Evolutionary conservation across 2,329 filamentous ascomycete genomes (phyloP).

Genomic region (Emmonsia crescens): DNA sequence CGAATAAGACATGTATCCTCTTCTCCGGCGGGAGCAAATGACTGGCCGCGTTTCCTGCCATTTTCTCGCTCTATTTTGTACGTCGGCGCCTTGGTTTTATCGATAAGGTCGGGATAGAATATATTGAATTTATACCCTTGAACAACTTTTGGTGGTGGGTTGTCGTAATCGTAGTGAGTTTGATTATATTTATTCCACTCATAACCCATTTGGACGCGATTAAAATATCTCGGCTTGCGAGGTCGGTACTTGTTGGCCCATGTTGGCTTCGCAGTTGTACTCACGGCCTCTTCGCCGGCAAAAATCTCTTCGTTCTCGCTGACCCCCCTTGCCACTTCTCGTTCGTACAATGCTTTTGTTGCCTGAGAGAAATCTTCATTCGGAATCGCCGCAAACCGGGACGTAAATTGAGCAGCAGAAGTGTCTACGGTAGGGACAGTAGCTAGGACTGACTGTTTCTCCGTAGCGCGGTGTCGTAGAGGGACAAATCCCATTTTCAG

Average conservation of each 20-base stretch:
- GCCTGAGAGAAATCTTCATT: constrained; percentile 77
- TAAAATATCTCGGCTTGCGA: constrained; percentile 92
- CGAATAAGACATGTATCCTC: constrained; percentile 95
- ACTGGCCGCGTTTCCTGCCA: constrained; percentile 79
- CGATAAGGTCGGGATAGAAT: constrained; percentile 94
- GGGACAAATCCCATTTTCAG: constrained; percentile 59
- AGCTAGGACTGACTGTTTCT: constrained; percentile 24
- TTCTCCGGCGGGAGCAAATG: constrained; percentile 84
- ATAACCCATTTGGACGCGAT: constrained; percentile 96
- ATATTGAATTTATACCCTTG: constrained; percentile 99
- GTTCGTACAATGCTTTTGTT: constrained; percentile 80
- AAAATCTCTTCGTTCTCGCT: constrained; percentile 95
- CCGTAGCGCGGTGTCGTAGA: constrained; percentile 36
- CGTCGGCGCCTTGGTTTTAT: constrained; percentile 87
- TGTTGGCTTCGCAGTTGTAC: constrained; percentile 52
- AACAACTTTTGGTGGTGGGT: constrained; percentile 93
- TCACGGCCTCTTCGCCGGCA: constrained; percentile 72
- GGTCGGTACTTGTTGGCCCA: constrained; percentile 81
- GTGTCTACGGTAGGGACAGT: constrained; percentile 29
- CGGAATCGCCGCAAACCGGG: constrained; percentile 57
- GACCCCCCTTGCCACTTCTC: constrained; percentile 82
- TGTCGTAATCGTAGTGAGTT: constrained; percentile 97
- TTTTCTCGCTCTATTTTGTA: constrained; percentile 93
- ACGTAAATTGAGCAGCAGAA: constrained; percentile 45
- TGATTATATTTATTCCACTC: constrained; percentile 99